Base-by-base conservation (phyloP, 2,329 filamentous ascomycete genomes). In the Amylocarpus encephaloides region DNA sequence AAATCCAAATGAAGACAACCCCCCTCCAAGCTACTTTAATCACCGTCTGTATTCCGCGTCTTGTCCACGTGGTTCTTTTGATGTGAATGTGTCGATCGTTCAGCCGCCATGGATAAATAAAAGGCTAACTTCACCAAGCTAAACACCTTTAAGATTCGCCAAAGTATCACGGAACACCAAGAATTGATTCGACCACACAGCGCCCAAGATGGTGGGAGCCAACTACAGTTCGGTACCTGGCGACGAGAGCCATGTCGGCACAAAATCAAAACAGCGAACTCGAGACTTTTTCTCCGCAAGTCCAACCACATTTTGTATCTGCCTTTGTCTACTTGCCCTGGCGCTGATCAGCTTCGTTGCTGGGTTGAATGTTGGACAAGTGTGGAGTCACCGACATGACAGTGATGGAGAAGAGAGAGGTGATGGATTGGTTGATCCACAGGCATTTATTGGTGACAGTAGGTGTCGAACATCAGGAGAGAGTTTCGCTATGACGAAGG, bases 361-460 rank as follows among this genome's bases (percentile, higher is more conserved):
- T n/a, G 58, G 56, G 0, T 48, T 60, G 39, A 49, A 40, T 2
- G 43, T 52, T 36, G 58, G 58, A 10, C 48, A 56, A 19, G 53
- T 43, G 16, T 58, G 57, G 55, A 41, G 47, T 5, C 16, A 19
- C 15, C 38, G 43, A 15, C 39, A 43, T 22, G 26, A 34, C 12
- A 6, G 29, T 26, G 26, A 36, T 9, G 36, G 36, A 10, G n/a
- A 30, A 32, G 38, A 32, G 29, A 49, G 50, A 34, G 44, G 49
- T 16, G 43, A 52, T 51, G 51, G 50, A 5, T 19, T 54, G 26
- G 19, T 59, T 6, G 43, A 48, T 30, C 57, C 52, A 13, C 57
- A 56, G 26, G 40, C 15, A 4, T 49, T 61, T 38, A 41, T 61
- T 38, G 57, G 57, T 3, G 18, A 51, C 6, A 59, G 58, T 59